phyloP scores from a whole-genome alignment of 2,329 filamentous ascomycete species.

The Teratosphaeria pseudoeucalypti region DNA sequence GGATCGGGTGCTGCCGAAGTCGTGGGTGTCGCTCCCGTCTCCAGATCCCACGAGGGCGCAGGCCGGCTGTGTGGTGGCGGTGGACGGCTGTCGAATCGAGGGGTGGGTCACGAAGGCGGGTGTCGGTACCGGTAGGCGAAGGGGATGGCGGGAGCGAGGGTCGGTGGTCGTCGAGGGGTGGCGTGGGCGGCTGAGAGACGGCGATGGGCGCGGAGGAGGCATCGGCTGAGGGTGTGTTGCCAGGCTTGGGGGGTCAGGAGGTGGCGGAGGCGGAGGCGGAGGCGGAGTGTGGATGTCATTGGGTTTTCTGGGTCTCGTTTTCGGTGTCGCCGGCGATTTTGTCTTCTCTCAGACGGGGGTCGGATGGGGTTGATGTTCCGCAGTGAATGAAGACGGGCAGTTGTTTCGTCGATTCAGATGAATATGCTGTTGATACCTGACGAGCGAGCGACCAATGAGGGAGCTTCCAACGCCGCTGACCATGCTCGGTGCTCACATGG shows the following conservation, averaged over 20 bases:
- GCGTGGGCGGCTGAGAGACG: not conserved
- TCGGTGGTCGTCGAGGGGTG: not conserved
- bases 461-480: not conserved
- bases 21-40: no score
- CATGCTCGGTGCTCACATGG: not conserved
- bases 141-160: not conserved
- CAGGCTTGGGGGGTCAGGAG: not conserved
- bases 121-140: not conserved
- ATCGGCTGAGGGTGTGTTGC: not conserved
- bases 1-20: no score
- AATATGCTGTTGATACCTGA: not conserved
- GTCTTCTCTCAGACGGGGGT: no score
- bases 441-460: not conserved
- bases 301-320: not conserved
- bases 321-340: not conserved
- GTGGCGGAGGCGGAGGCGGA: not conserved
- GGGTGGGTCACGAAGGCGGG: not conserved
- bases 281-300: not conserved
- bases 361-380: no score
- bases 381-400: no score
- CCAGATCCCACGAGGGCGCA: not conserved
- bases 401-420: no score
- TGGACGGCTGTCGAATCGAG: not conserved
- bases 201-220: not conserved
- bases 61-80: no score